Percentiles rank a stretch among this genome's conserved stretches.
These are phyloP conservation scores for Populus hybrid DNA, from an alignment of 441 rosid genomes.

Conservation along the genomic window DNA sequence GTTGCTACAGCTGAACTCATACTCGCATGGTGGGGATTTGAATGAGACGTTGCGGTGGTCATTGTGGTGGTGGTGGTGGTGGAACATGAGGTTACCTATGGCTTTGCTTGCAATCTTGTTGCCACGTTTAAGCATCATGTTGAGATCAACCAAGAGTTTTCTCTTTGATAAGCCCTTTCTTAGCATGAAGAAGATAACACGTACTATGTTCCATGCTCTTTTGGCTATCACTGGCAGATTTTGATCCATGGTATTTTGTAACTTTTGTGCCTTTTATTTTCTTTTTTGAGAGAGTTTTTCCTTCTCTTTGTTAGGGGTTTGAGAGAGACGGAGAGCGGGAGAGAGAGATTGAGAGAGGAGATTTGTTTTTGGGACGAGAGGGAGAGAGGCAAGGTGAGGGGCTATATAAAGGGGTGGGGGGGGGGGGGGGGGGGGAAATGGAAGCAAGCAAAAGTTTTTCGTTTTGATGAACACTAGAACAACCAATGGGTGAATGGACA, in stretches of 20 bases:
- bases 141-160: constrained; percentile 65
- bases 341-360: constrained; percentile 6
- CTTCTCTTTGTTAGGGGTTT: background rate
- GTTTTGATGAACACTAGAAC: constrained; percentile 10
- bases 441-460: background rate
- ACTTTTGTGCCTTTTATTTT: background rate
- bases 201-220: constrained; percentile 55
- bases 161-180: constrained; percentile 63
- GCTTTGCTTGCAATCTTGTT: constrained; percentile 64
- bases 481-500: constrained; percentile 24
- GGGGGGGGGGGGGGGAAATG: background rate
- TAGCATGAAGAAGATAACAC: constrained; percentile 63
- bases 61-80: constrained; percentile 43
- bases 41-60: constrained; percentile 24
- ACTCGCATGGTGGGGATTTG: constrained; percentile 38
- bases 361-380: constrained; percentile 16
- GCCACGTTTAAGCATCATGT: constrained; percentile 72
- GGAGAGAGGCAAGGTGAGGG: constrained; percentile 14
- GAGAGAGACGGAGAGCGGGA: constrained; percentile 17
- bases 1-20: constrained; percentile 94
- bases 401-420: constrained; percentile 31
- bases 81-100: constrained; percentile 59
- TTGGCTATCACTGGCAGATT: constrained; percentile 48
- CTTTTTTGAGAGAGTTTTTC: background rate
- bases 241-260: constrained; percentile 48